Percentiles rank a stretch among this genome's conserved stretches.
Evolutionary conservation across 2,329 filamentous ascomycete genomes (phyloP).

Genomic region (Trichoderma citrinoviride): DNA sequence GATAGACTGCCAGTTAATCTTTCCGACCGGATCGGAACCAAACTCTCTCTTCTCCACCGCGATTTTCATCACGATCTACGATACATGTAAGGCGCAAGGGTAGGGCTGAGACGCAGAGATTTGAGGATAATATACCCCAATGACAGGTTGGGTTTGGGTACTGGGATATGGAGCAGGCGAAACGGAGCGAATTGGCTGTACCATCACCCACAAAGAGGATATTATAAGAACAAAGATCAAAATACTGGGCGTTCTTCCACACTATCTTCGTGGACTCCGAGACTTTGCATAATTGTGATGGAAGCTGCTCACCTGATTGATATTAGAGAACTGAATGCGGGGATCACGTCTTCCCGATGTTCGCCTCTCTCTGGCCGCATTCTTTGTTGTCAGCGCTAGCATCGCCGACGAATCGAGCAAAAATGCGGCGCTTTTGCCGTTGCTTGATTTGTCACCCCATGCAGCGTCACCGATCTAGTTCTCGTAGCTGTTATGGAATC

Average conservation of each 20-base stretch:
- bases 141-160: not conserved
- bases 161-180: not conserved
- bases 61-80: slow-evolving; percentile 16
- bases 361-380: not conserved
- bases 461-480: not conserved
- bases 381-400: slow-evolving; percentile 5
- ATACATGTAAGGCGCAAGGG: slow-evolving; percentile 12
- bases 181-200: not conserved
- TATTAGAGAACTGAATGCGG: not conserved
- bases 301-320: not conserved
- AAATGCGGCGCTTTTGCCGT: not conserved
- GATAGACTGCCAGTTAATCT: slow-evolving; percentile 12
- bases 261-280: not conserved
- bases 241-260: not conserved
- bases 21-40: slow-evolving; percentile 19
- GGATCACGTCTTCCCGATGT: not conserved
- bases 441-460: slow-evolving; percentile 16
- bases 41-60: not conserved
- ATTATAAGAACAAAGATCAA: not conserved
- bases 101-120: not conserved
- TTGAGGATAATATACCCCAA: slow-evolving; percentile 15
- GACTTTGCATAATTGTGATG: not conserved
- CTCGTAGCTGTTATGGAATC: not conserved
- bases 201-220: not conserved
- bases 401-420: slow-evolving; percentile 3